Evolutionary conservation across 768 basidiomycete genomes (phyloP).

Genomic region (Pleurotus cornucopiae): DNA sequence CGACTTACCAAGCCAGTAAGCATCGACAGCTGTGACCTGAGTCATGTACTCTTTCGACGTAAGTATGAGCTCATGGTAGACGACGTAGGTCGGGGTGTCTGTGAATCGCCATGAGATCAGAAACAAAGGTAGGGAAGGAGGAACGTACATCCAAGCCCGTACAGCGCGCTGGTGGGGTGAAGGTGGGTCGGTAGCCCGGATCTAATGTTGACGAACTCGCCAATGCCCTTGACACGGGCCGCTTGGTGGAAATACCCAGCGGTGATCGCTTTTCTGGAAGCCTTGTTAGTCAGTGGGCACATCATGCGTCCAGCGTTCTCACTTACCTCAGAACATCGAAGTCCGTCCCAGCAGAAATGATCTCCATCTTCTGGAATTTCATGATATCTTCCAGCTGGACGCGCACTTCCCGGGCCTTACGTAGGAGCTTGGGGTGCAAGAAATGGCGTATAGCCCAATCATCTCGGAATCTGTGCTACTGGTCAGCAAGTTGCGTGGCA

Average conservation of each 20-base stretch:
- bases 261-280: slow-evolving; percentile 84
- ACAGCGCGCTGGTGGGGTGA: slow-evolving; percentile 95
- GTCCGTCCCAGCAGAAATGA: slow-evolving; percentile 89
- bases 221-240: slow-evolving; percentile 96
- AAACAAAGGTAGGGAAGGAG: slow-evolving; percentile 4
- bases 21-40: slow-evolving; percentile 95
- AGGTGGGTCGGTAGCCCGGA: slow-evolving; percentile 93
- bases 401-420: slow-evolving; percentile 94
- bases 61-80: slow-evolving; percentile 94
- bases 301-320: background rate
- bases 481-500: background rate
- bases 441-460: slow-evolving; percentile 96
- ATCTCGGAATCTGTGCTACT: slow-evolving; percentile 68
- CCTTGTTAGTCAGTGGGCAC: background rate
- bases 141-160: slow-evolving; percentile 87
- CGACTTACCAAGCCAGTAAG: slow-evolving; percentile 89
- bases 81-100: slow-evolving; percentile 95
- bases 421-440: slow-evolving; percentile 90
- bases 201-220: slow-evolving; percentile 96
- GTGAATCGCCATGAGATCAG: slow-evolving; percentile 12
- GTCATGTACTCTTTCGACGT: slow-evolving; percentile 99
- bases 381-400: slow-evolving; percentile 97
- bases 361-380: slow-evolving; percentile 97
- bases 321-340: slow-evolving; percentile 80
- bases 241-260: slow-evolving; percentile 99